Evolutionary conservation across 768 basidiomycete genomes (phyloP), one percentile per base, ranked within the genome.

Genomic region (Auricularia heimuer): DNA sequence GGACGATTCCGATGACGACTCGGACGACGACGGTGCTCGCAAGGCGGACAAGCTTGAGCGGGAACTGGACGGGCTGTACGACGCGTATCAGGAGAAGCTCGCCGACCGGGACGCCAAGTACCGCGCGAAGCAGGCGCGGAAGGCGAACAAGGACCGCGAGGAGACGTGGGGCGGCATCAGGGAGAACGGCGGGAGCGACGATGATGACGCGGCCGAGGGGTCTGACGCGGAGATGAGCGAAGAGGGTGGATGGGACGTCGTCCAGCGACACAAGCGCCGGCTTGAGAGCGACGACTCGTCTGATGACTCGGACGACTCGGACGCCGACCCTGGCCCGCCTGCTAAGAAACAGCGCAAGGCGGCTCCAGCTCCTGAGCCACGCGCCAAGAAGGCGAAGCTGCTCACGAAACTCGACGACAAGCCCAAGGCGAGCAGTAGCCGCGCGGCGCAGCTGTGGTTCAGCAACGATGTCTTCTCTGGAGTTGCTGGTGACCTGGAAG

Each of bases 371-470:
- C 29, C 29, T 29, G 29, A 29, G 29, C 29, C 29, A 29, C 29
- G 29, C n/a, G 67, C 61, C 10, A 88, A 88, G 73, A 83, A 83
- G 62, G 73, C 75, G 21, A 81, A 82, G 51, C 75, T 89, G 14
- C 72, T 85, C 44, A 79, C 81, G 2, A 78, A 80, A 37, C 77
- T 84, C 39, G 78, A 79, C 24, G 74, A 7, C 29, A 8, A 73
- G 42, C 75, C 79, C 0, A 72, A 75, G 66, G 64, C 69, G 18
- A 67, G 73, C 21, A 71, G 72, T 12, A 85, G 81, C 69, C 82
- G 82, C 58, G 81, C 86, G 56, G 84, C 94, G 2, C 83, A 88
- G 69, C 73, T 98, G n/a, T 99, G 97, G 97, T 99, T 98, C 77
- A 88, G 90, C 68, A 96, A 97, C 75, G 89, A 90, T 62, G 75